Evolutionary conservation across 306 rosid species (phyloP), one percentile per base, ranked within the genome.

Genomic region (Heteromeles arbutifolia): DNA sequence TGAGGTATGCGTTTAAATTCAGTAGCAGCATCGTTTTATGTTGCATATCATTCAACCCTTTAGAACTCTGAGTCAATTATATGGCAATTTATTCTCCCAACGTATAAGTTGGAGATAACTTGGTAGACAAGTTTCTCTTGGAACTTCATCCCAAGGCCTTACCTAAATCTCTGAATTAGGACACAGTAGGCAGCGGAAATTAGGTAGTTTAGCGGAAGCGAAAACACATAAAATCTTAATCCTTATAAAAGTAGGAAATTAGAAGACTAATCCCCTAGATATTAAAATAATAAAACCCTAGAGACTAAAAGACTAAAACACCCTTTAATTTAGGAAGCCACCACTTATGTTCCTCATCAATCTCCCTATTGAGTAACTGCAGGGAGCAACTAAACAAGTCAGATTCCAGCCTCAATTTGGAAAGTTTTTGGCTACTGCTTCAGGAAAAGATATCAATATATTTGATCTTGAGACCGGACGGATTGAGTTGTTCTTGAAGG

Each of bases 311-410:
- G 13, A 41, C 45, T 41, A 10, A 8, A 41, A 41, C 45, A 41
- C 45, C 45, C 11, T 10, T 41, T 9, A 41, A 8, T 41, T 41
- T 8, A 11, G 4, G 45, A 9, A 10, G 13, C 45, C 45, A 9
- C 12, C 45, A 41, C 13, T 11, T 41, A 2, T 11, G 45, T 9
- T 41, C 45, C 45, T 8, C 45, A 41, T 41, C 41, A 37, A 37
- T 37, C 44, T 41, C 44, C 44, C 44, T 9, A 41, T 31, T 62
- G 73, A 37, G 3, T 62, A 41, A 81, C 79, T 82, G 78, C 82
- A 88, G 91, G 92, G 92, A 67, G 96, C 88, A 12, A 86, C 79
- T 69, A 83, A 82, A 69, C 88, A 81, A 65, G 87, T 88, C 73
- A 83, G 92, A 67, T 90, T 90, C 79, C 89, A 90, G 81, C 92